Conservation (phyloP, 2,329 filamentous ascomycete species). For the Colletotrichum lentis region DNA sequence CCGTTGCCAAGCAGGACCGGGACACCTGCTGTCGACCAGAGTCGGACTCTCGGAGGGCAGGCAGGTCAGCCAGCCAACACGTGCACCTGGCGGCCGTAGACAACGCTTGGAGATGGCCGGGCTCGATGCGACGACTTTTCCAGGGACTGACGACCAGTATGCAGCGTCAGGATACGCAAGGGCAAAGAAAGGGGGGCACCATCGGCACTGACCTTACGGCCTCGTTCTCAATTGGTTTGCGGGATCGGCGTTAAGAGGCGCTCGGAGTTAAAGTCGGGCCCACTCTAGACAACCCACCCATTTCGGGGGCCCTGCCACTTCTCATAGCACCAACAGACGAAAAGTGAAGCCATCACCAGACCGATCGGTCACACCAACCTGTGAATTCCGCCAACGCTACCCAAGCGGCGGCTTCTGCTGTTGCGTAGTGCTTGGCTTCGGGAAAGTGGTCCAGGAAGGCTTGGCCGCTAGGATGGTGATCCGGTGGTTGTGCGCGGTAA, state of each 20-base stretch:
- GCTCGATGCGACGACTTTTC: constrained; percentile 2
- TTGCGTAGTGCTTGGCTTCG: constrained; percentile 26
- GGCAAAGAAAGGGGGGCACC: accelerated
- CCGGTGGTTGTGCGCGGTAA: constrained; percentile 24
- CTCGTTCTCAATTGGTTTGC: too few species aligned
- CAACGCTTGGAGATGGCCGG: constrained; percentile 27
- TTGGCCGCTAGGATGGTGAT: constrained; percentile 32
- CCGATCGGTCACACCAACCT: too few species aligned
- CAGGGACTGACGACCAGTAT: constrained; percentile 4
- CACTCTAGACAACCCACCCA: too few species aligned
- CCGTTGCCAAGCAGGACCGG: too few species aligned
- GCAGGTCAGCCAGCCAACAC: constrained; percentile 34
- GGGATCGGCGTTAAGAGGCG: too few species aligned
- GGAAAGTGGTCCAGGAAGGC: constrained; percentile 28
- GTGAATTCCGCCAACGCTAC: too few species aligned
- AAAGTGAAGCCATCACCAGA: too few species aligned
- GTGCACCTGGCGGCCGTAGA: constrained; percentile 31
- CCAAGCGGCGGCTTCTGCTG: not conserved
- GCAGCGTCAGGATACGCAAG: not conserved
- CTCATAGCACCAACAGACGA: too few species aligned
- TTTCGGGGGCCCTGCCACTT: too few species aligned
- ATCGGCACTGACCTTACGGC: constrained; percentile 5
- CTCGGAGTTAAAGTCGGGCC: too few species aligned
- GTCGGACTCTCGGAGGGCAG: constrained; percentile 17
- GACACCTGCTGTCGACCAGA: constrained; percentile 15